Evolutionary conservation across 805 yeast genomes (phyloP), one percentile per base, ranked within the genome.

Genomic region (Nakazawaea holstii): DNA sequence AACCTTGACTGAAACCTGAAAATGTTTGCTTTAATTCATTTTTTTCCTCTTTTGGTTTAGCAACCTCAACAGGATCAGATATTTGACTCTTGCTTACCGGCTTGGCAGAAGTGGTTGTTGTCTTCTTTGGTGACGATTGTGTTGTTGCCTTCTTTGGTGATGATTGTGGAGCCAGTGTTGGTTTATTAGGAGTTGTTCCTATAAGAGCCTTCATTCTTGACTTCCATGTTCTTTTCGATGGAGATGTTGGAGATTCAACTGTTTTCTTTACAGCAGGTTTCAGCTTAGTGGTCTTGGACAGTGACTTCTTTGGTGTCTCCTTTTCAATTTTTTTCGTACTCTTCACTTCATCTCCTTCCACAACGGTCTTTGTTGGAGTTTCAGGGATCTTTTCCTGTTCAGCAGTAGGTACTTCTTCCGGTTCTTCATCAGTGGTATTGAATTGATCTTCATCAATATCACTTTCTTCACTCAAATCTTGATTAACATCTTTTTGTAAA

Each of bases 1-100:
- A 72, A 27, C 76, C 76, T 56, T 72, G 76, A n/a, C 72, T 67
- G 54, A 72, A 72, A 3, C 72, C 73, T 26, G 72, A 62, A 51
- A 72, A 72, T 2, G 74, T 70, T 43, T 60, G 57, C 46, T 58
- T 56, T 42, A 59, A 49, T 30, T 58, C 64, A 43, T 55, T 44
- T 15, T 33, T 41, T 3, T 41, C 48, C 14, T 45, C 51, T 10
- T 35, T 20, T 33, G 36, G 15, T 17, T 33, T 20, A 20, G 49
- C 27, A 30, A 36, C 13, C 7, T 26, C 28, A 10, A 36, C 39
- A 10, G 39, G 39, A n/a, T 26, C 36, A 8, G 36, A 20, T 8
- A 26, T 40, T 33, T 41, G n/a, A 9, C n/a, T 39, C 9, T 24
- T 41, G 8, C 36, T 20, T 3, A 40, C 28, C 9, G 43, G 36